A percentile compares a stretch with the other conserved stretches of the same genome.
Conservation (phyloP, 768 basidiomycete species). For the Plicaturopsis crispa region DNA sequence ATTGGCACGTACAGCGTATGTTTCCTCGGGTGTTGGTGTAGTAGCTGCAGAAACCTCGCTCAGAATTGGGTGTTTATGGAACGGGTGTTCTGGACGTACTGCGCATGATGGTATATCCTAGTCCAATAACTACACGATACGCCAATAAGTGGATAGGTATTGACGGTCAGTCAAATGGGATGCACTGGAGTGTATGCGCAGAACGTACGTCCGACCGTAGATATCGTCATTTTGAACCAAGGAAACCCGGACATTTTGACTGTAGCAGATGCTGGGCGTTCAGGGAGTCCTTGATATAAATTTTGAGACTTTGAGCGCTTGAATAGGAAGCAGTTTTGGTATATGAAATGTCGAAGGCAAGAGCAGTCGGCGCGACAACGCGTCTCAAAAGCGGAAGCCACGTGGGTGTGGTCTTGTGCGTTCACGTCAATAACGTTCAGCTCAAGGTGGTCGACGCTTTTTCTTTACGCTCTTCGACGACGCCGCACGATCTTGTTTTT, state of each 20-base stretch:
- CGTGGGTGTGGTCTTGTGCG: too few species aligned
- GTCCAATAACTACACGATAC: background rate
- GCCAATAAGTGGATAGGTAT: background rate
- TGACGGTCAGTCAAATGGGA: background rate
- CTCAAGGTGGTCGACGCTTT: too few species aligned
- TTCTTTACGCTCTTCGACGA: too few species aligned
- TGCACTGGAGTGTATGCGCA: background rate
- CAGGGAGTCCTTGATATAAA: too few species aligned
- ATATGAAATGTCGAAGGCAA: too few species aligned
- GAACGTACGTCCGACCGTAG: constrained; percentile 40
- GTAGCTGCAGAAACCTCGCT: constrained; percentile 17
- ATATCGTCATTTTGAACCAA: constrained; percentile 45
- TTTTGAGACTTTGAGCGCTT: too few species aligned
- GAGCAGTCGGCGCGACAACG: too few species aligned
- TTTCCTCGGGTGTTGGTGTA: constrained; percentile 26
- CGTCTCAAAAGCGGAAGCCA: too few species aligned
- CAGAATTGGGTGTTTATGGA: background rate
- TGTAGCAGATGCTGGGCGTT: too few species aligned
- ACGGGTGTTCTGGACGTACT: background rate
- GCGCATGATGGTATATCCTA: background rate
- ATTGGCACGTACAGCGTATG: constrained; percentile 21
- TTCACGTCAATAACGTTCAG: too few species aligned
- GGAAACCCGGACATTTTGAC: constrained; percentile 48
- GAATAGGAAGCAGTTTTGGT: too few species aligned
- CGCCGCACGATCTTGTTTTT: too few species aligned